Evolutionary conservation across 2,329 filamentous ascomycete species (phyloP).

Genomic region (Neopestalotiopsis rosae): DNA sequence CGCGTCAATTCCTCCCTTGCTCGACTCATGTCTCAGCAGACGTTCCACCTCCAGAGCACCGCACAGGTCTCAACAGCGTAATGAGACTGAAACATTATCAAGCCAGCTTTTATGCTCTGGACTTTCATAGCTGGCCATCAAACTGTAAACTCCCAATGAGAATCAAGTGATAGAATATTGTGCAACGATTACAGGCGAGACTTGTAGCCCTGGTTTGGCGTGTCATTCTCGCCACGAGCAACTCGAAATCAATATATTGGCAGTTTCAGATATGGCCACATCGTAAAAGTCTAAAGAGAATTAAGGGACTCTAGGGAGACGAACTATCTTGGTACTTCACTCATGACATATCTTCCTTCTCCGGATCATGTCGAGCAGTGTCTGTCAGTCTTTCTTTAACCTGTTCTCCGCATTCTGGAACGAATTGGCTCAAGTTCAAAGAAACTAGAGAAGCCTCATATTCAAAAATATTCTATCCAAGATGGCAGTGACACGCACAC

Average conservation of each 20-base stretch:
- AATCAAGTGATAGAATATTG: background rate
- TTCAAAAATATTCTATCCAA: background rate
- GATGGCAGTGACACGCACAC: slow-evolving; percentile 15
- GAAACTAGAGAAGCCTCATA: background rate
- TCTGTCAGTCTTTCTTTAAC: background rate
- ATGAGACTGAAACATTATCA: slow-evolving; percentile 5
- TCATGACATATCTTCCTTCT: background rate
- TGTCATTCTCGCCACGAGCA: background rate
- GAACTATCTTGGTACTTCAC: background rate
- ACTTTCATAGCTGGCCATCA: background rate
- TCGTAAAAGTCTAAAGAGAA: background rate
- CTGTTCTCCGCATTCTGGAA: background rate
- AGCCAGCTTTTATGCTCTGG: background rate
- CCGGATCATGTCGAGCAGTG: background rate
- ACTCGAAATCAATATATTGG: background rate
- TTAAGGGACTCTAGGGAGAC: background rate
- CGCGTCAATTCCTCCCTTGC: background rate
- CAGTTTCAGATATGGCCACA: slow-evolving; percentile 1
- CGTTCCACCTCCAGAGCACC: slow-evolving; percentile 1
- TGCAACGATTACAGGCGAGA: background rate
- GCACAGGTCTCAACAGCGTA: background rate
- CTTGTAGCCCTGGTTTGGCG: background rate
- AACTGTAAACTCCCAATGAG: background rate
- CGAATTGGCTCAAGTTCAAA: background rate
- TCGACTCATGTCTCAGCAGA: background rate